These are phyloP conservation scores for Schizochytrium sp. DNA, from an alignment of 108 stramenopile species.

Conservation along the genomic window DNA sequence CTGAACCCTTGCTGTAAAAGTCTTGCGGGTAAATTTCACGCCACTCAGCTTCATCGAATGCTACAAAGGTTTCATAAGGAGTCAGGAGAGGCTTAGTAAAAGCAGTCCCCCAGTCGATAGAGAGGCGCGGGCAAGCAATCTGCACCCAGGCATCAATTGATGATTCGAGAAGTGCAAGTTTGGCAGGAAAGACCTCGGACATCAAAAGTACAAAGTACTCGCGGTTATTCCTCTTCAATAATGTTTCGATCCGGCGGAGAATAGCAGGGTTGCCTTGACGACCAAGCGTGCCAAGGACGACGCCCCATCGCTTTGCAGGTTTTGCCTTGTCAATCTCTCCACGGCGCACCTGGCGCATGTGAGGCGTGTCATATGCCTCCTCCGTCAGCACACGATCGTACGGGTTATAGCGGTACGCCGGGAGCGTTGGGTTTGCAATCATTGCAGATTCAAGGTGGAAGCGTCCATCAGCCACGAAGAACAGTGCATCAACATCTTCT, in stretches of 20 bases:
- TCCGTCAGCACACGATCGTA: conserved; percentile 90
- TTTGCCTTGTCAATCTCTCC: conserved; percentile 69
- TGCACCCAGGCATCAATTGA: conserved; percentile 93
- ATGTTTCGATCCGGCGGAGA: conserved; percentile 78
- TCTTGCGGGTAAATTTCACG: conserved; percentile 93
- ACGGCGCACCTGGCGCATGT: conserved; percentile 84
- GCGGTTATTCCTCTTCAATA: conserved; percentile 77
- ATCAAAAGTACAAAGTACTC: conserved; percentile 84
- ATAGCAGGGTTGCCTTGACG: conserved; percentile 98
- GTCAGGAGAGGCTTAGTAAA: conserved; percentile 76
- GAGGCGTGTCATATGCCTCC: conserved; percentile 89
- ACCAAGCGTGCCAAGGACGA: conserved; percentile 95
- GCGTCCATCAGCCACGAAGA: conserved; percentile 97
- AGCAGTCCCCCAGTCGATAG: conserved; percentile 95
- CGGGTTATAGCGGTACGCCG: conserved; percentile 93
- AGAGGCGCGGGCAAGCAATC: conserved; percentile 96
- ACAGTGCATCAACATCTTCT: conserved; percentile 76
- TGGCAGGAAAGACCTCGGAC: conserved; percentile 90
- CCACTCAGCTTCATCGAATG: conserved; percentile 68
- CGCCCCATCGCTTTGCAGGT: conserved; percentile 82
- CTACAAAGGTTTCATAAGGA: conserved; percentile 76
- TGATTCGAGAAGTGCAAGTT: conserved; percentile 81
- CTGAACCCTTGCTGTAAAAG: conserved; percentile 88
- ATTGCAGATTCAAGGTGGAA: conserved; percentile 98
- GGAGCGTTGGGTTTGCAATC: conserved; percentile 92